A percentile compares a stretch with the other conserved stretches of the same genome.
Evolutionary conservation across 2,329 filamentous ascomycete species (phyloP).

Genomic region (Nigrospora osmanthi): DNA sequence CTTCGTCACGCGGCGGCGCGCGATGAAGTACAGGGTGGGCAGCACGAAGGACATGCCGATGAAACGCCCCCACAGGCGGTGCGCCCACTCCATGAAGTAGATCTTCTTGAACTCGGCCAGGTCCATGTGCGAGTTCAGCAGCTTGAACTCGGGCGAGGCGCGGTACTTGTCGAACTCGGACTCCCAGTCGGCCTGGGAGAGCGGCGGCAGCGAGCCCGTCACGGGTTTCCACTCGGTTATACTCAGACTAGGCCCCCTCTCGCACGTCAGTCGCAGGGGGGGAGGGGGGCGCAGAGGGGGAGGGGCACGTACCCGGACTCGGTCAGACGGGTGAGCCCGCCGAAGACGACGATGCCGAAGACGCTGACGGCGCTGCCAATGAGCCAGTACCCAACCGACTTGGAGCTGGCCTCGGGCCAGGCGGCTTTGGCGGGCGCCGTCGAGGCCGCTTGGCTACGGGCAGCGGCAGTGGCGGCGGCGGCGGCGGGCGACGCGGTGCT

Average conservation of each 20-base stretch:
- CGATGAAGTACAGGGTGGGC: constrained; percentile 82
- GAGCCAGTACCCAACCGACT: constrained; percentile 83
- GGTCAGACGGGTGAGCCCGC: constrained; percentile 85
- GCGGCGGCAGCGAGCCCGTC: constrained; percentile 81
- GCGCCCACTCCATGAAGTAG: constrained; percentile 99
- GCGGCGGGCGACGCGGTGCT: constrained; percentile 20
- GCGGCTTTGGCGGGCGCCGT: constrained; percentile 24
- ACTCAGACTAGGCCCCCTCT: constrained; percentile 46
- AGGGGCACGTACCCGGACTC: constrained; percentile 76
- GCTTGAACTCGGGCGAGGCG: constrained; percentile 83
- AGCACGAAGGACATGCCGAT: constrained; percentile 86
- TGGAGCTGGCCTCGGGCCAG: constrained; percentile 59
- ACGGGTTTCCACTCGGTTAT: constrained; percentile 99
- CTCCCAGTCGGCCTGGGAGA: constrained; percentile 76
- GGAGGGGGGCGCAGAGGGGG: background rate
- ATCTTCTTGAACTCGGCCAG: constrained; percentile 95
- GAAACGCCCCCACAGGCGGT: constrained; percentile 87
- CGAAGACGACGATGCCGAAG: constrained; percentile 94
- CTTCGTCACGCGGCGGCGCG: constrained; percentile 66
- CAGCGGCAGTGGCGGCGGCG: too few relatives aligned
- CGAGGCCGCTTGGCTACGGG: too few relatives aligned
- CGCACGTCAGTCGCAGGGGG: too few relatives aligned
- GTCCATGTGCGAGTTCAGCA: constrained; percentile 88
- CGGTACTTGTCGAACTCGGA: constrained; percentile 90
- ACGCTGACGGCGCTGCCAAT: constrained; percentile 86